A percentile compares a stretch with the other conserved stretches of the same genome.
These are phyloP conservation scores for Irpex sp. DNA, from an alignment of 1,284 basidiomycete genomes.

Conservation along the genomic window DNA sequence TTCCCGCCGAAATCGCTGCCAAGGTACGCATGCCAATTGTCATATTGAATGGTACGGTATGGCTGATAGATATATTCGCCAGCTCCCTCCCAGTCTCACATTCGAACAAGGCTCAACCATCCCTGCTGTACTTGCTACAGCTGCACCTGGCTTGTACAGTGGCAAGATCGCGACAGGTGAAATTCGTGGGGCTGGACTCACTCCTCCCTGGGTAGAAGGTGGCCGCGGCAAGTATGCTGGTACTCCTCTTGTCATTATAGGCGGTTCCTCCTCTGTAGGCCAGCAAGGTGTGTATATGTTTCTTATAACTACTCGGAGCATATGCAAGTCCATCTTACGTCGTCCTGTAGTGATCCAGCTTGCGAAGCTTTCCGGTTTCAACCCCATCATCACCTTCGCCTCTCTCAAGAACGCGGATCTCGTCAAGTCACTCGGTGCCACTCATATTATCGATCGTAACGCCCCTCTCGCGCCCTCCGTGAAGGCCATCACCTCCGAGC, in stretches of 20 bases:
- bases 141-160: slow-evolving; percentile 14
- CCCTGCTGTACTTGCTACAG: slow-evolving; percentile 19
- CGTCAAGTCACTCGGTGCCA: slow-evolving; percentile 52
- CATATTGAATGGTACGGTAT: background rate
- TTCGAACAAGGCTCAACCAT: slow-evolving; percentile 22
- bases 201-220: slow-evolving; percentile 16
- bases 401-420: slow-evolving; percentile 38
- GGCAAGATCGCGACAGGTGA: background rate
- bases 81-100: slow-evolving; percentile 15
- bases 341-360: slow-evolving; percentile 45
- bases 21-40: slow-evolving; percentile 14
- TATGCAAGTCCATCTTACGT: background rate
- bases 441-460: slow-evolving; percentile 46
- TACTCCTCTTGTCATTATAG: slow-evolving; percentile 31
- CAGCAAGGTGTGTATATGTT: slow-evolving; percentile 25
- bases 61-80: background rate
- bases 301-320: background rate
- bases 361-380: slow-evolving; percentile 49
- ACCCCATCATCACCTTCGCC: slow-evolving; percentile 50
- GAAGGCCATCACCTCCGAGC: slow-evolving; percentile 20
- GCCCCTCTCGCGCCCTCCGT: slow-evolving; percentile 13
- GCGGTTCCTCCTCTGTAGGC: slow-evolving; percentile 36
- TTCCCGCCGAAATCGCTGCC: slow-evolving; percentile 12
- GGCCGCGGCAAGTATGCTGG: slow-evolving; percentile 25
- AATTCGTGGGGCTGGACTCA: slow-evolving; percentile 10